These are phyloP conservation scores for Ogataea nitratoaversa DNA, from an alignment of 805 yeast species.

Conservation along the genomic window DNA sequence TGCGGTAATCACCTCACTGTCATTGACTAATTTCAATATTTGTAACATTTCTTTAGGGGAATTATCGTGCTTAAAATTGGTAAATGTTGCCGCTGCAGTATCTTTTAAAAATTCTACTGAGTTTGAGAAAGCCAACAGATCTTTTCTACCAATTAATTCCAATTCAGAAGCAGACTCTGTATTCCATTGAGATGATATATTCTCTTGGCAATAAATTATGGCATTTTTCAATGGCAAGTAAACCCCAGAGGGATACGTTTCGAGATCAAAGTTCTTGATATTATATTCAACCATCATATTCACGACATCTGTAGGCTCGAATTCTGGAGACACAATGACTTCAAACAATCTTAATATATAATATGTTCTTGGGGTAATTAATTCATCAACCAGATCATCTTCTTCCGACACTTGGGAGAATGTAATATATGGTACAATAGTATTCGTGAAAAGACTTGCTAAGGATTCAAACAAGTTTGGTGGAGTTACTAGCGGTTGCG, in stretches of 20 bases:
- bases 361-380: conserved; percentile 64
- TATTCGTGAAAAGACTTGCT: conserved; percentile 43
- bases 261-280: conserved; percentile 48
- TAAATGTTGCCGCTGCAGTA: conserved; percentile 1
- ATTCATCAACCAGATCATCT: conserved; percentile 49
- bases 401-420: conserved; percentile 69
- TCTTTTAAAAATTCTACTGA: conserved; percentile 4
- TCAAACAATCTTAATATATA: conserved; percentile 60
- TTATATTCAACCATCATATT: conserved; percentile 57
- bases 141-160: conserved; percentile 64
- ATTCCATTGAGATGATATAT: conserved; percentile 46
- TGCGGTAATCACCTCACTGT: conserved; percentile 47
- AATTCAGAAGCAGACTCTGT: conserved; percentile 33
- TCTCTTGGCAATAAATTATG: conserved; percentile 48
- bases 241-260: conserved; percentile 72
- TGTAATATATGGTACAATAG: conserved; percentile 52
- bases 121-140: conserved; percentile 36
- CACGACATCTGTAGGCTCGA: conserved; percentile 50
- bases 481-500: conserved; percentile 49
- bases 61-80: conserved; percentile 4
- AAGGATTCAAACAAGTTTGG: conserved; percentile 58
- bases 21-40: conserved; percentile 34
- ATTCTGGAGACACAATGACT: conserved; percentile 50
- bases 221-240: conserved; percentile 63
- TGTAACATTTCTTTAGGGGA: conserved; percentile 38